Percentiles rank a stretch among this genome's conserved stretches.
phyloP scores from a whole-genome alignment of 2,329 filamentous ascomycete species.

The Penicillium sp. region DNA sequence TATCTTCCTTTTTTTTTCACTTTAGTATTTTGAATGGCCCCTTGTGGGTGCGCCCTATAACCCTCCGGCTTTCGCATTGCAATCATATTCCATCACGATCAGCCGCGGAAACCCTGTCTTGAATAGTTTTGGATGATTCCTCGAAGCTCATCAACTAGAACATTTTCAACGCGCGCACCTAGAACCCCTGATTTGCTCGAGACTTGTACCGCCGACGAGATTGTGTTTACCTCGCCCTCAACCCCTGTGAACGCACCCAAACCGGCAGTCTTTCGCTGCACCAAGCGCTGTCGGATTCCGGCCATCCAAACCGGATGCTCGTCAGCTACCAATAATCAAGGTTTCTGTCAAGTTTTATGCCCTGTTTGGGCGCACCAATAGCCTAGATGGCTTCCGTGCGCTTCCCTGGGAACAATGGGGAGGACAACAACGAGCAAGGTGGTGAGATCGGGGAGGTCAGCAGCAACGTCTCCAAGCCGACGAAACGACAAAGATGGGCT shows the following conservation, averaged over 20 bases:
- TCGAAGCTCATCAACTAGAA: background rate
- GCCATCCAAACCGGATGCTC: constrained; percentile 32
- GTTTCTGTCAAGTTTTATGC: constrained; percentile 28
- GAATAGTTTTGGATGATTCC: constrained; percentile 4
- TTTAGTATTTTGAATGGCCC: constrained; percentile 21
- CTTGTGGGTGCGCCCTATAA: constrained; percentile 23
- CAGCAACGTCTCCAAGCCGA: constrained; percentile 59
- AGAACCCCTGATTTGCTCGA: background rate
- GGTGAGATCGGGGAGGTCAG: constrained; percentile 29
- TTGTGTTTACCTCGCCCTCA: background rate
- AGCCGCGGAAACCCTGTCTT: constrained; percentile 5
- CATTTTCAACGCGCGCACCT: background rate
- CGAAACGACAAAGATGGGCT: constrained; percentile 88
- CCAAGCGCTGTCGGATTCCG: constrained; percentile 26
- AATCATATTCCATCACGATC: constrained; percentile 1
- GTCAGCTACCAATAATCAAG: constrained; percentile 18
- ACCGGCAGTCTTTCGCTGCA: background rate
- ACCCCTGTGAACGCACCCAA: constrained; percentile 7
- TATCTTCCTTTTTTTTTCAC: constrained; percentile 6
- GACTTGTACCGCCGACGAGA: constrained; percentile 6
- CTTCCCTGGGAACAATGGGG: constrained; percentile 31
- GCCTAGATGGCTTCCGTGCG: constrained; percentile 43
- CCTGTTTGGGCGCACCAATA: constrained; percentile 26
- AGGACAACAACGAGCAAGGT: constrained; percentile 27
- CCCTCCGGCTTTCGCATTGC: constrained; percentile 3